Evolutionary conservation across 2,329 filamentous ascomycete species (phyloP), one percentile per base, ranked within the genome.

Genomic region (Diaporthe vaccinii): DNA sequence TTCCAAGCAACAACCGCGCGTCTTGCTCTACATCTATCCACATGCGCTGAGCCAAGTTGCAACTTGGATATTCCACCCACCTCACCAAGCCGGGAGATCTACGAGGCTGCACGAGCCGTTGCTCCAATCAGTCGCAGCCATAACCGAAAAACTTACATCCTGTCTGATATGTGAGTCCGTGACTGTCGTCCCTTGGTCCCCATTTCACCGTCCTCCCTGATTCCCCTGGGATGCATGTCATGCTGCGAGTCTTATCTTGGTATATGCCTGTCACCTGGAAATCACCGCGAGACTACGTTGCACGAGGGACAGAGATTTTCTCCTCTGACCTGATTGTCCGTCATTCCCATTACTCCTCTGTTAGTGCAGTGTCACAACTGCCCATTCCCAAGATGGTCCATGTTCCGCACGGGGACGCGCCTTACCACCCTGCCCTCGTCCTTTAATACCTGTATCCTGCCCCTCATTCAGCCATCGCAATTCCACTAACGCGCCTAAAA

Each of bases 231-330:
- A n/a, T 55, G n/a, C 39, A 51, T 57, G 57, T 73, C 53, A 75
- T 44, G 65, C 57, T 75, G 69, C 75, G 53, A 70, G 31, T 57
- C 75, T 76, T 73, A 76, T 76, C 75, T 75, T 70, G 62, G 46
- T 51, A 65, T 65, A 22, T 41, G 62, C 67, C 68, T 46, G 69
- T 74, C 68, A 70, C 65, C 41, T 75, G 61, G 51, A 70, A 53
- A 59, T 67, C 44, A 65, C 55, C 55, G 61, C 69, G 41, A 51
- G 53, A 39, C 74, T 39, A 68, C 25, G 74, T 75, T 73, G 74
- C 74, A 75, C 74, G 65, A 72, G 55, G 44, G 49, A 41, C 69
- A 59, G 68, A 73, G 41, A 34, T 75, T 73, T 67, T 53, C 62
- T 71, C 36, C 53, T 58, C 39, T 57, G 53, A 69, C 62, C 49